Evolutionary conservation across 345 rosid genomes (phyloP), one percentile per base, ranked within the genome.

Genomic region (Kernera saxatilis): DNA sequence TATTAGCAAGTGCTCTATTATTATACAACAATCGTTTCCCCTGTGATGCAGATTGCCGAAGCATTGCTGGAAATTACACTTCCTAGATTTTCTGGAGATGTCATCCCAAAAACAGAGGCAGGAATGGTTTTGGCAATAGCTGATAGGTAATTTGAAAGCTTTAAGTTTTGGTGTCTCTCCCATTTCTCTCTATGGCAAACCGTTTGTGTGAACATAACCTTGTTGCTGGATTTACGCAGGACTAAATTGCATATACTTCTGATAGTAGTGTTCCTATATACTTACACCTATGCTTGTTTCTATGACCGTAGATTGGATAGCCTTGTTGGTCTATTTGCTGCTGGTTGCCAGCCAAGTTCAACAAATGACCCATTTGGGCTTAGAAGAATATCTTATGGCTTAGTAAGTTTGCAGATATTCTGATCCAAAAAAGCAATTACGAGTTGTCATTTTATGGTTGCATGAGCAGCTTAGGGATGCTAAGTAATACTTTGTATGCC

Each of bases 321-420:
- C 77, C 96, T 91, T 71, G 87, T 91, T 66, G 96, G 98, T 71
- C 80, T 93, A 77, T 93, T 89, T 86, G 89, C 96, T 76, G 97
- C 98, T 74, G 97, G 97, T 75, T 91, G 96, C 83, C 97, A 91
- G 79, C 98, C 97, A 76, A 87, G 88, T 80, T 91, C 98, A 71
- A 80, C 94, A 19, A 91, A 84, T 77, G 98, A 93, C 60, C 97
- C 97, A 49, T 93, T 86, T 84, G 98, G 98, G 53, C 76, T 93
- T 62, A 83, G 96, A 74, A 91, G 98, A 83, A 91, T 91, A 69
- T 89, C 98, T 39, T 89, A 93, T 70, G 98, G 94, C 64, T 85
- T 93, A 13, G 98, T 91, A 84, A 84, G 98, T 78, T 66, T 58
- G 55, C 71, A 73, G 59, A 50, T 60, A 26, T 25, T 40, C 54